These are phyloP conservation scores for Ganoderma boninense DNA, from an alignment of 1,284 basidiomycete species.

Conservation along the genomic window DNA sequence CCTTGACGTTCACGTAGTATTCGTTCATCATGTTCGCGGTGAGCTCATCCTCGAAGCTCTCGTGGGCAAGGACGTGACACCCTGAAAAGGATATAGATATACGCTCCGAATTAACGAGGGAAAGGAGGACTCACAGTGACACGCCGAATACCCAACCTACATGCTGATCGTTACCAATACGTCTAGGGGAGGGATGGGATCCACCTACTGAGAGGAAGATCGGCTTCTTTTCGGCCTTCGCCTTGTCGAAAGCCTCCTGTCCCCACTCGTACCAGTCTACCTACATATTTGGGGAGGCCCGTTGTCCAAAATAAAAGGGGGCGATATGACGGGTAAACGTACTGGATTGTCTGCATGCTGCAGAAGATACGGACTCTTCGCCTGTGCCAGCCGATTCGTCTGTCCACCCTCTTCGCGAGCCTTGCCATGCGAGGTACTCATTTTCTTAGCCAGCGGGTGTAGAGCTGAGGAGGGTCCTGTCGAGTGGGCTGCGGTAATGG, in stretches of 20 bases:
- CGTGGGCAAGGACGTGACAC: conserved; percentile 46
- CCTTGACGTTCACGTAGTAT: conserved; percentile 53
- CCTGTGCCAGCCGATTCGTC: conserved; percentile 45
- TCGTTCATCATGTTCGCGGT: conserved; percentile 54
- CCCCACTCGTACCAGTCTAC: conserved; percentile 55
- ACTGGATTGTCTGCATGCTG: conserved; percentile 55
- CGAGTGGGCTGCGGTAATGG: background rate
- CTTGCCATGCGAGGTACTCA: conserved; percentile 7
- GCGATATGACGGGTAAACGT: conserved; percentile 13
- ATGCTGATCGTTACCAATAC: background rate
- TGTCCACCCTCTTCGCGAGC: background rate
- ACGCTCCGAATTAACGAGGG: too few relatives aligned
- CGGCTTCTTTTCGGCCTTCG: conserved; percentile 47
- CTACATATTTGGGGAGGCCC: conserved; percentile 17
- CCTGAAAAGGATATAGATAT: conserved; percentile 23
- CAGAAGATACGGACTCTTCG: conserved; percentile 53
- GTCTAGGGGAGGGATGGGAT: background rate
- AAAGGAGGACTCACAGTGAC: conserved; percentile 34
- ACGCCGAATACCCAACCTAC: conserved; percentile 51
- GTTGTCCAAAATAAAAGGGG: background rate
- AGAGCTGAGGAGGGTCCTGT: background rate
- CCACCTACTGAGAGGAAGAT: conserved; percentile 50
- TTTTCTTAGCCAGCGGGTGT: background rate
- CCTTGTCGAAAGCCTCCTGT: conserved; percentile 48
- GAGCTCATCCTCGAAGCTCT: conserved; percentile 51